Evolutionary conservation across 139 green algal genomes (phyloP).

Genomic region (Yamagishiella unicocca): DNA sequence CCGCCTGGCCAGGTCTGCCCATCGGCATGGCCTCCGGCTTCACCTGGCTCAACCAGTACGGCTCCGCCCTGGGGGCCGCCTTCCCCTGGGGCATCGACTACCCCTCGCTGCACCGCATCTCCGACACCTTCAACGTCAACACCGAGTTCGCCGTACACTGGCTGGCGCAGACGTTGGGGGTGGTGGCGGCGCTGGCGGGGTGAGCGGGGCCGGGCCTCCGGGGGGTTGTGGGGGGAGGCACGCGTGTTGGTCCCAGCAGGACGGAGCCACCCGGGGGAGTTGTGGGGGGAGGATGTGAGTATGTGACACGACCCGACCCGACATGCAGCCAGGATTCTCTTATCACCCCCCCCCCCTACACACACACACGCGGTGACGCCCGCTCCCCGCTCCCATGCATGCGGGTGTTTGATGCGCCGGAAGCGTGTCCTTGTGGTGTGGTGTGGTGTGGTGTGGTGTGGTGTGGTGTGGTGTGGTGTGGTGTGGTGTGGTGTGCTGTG

Average conservation of each 20-base stretch:
- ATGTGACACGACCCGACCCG: too few relatives aligned
- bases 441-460: too few relatives aligned
- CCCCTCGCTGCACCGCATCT: neutral
- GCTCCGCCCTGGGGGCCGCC: conserved; percentile 16
- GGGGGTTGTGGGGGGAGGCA: neutral
- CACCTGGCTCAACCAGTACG: conserved; percentile 32
- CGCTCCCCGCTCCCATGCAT: too few relatives aligned
- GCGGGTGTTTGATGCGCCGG: too few relatives aligned
- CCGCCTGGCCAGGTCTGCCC: conserved; percentile 25
- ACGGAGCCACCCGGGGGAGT: too few relatives aligned
- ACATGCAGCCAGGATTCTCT: neutral
- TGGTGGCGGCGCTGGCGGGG: conserved; percentile 16
- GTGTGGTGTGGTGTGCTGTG: too few relatives aligned
- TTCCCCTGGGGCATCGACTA: conserved; percentile 37
- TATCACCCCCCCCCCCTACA: too few relatives aligned
- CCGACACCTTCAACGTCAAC: conserved; percentile 35
- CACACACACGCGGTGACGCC: too few relatives aligned
- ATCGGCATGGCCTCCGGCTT: conserved; percentile 19
- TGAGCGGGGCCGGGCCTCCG: neutral
- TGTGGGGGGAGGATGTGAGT: too few relatives aligned
- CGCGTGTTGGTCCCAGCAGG: too few relatives aligned
- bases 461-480: too few relatives aligned
- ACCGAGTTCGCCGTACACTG: conserved; percentile 20
- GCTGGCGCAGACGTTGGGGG: conserved; percentile 17
- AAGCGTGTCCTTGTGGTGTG: too few relatives aligned